These are phyloP conservation scores for Thamnidium elegans DNA, from an alignment of 192 early-diverging fungal genomes.

Conservation along the genomic window DNA sequence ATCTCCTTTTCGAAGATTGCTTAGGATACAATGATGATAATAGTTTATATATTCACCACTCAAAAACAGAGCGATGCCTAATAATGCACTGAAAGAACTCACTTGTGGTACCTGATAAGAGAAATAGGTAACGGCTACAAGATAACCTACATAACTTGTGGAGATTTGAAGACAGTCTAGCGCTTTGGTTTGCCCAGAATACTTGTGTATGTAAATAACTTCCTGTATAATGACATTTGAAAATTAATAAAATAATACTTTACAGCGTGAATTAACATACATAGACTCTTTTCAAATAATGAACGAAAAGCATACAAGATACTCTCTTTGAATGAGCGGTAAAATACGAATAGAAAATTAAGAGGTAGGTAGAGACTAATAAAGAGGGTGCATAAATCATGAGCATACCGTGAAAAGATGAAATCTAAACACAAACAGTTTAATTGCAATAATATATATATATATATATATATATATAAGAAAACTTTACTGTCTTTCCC, in stretches of 20 bases:
- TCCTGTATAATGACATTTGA: conserved; percentile 11
- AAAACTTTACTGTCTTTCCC: not conserved
- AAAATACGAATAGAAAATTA: not conserved
- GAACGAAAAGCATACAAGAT: not conserved
- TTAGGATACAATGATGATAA: conserved; percentile 25
- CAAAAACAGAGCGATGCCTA: conserved; percentile 9
- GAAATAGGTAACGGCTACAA: not conserved
- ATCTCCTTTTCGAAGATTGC: conserved; percentile 10
- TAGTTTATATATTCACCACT: conserved; percentile 26
- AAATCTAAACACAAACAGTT: conserved; percentile 6
- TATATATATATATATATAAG: too few species aligned
- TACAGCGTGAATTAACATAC: conserved; percentile 17
- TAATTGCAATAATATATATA: too few species aligned
- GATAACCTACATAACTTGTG: conserved; percentile 3
- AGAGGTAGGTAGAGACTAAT: not conserved
- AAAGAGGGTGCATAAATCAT: conserved; percentile 21
- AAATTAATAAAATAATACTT: not conserved
- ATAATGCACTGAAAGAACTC: not conserved
- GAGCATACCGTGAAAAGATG: conserved; percentile 22
- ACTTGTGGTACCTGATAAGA: not conserved
- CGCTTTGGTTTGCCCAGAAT: conserved; percentile 20
- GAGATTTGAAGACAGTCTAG: conserved; percentile 12
- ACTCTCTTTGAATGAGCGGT: not conserved
- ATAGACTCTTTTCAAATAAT: conserved; percentile 27
- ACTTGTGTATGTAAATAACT: conserved; percentile 23